Evolutionary conservation across 2,329 filamentous ascomycete genomes (phyloP).

Genomic region (Cordyceps tenuipes): DNA sequence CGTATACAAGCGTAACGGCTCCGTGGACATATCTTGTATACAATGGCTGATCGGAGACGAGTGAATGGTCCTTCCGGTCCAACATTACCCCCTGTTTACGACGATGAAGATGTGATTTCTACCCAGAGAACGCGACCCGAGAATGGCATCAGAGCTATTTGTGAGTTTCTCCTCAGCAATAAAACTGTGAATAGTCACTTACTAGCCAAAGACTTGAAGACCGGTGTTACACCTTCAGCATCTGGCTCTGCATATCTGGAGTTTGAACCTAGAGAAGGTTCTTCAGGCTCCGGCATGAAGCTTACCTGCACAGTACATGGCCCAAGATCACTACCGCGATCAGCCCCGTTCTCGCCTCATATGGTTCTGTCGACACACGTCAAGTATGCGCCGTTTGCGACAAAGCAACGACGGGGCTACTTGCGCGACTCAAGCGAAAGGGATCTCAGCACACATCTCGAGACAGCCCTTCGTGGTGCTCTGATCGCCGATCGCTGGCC

Average conservation of each 20-base stretch:
- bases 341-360: conserved; percentile 85
- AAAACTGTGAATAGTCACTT: conserved; percentile 2
- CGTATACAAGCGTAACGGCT: neutral
- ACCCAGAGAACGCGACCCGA: conserved; percentile 49
- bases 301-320: conserved; percentile 90
- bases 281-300: conserved; percentile 64
- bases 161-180: conserved; percentile 14
- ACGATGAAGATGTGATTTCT: conserved; percentile 35
- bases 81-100: conserved; percentile 67
- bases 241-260: conserved; percentile 87
- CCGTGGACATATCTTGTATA: neutral
- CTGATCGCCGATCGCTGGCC: conserved; percentile 94
- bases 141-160: conserved; percentile 62
- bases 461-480: conserved; percentile 80
- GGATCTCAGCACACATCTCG: conserved; percentile 83
- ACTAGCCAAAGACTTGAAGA: conserved; percentile 65
- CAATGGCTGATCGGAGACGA: conserved; percentile 76
- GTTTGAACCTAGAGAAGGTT: conserved; percentile 42
- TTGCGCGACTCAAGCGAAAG: conserved; percentile 78
- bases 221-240: conserved; percentile 84
- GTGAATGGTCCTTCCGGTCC: conserved; percentile 79
- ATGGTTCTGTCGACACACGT: conserved; percentile 87
- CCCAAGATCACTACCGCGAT: conserved; percentile 80
- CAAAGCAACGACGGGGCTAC: conserved; percentile 72
- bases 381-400: conserved; percentile 94